Base-by-base conservation (phyloP, 305 asterid species). In the Solanum hybrid region DNA sequence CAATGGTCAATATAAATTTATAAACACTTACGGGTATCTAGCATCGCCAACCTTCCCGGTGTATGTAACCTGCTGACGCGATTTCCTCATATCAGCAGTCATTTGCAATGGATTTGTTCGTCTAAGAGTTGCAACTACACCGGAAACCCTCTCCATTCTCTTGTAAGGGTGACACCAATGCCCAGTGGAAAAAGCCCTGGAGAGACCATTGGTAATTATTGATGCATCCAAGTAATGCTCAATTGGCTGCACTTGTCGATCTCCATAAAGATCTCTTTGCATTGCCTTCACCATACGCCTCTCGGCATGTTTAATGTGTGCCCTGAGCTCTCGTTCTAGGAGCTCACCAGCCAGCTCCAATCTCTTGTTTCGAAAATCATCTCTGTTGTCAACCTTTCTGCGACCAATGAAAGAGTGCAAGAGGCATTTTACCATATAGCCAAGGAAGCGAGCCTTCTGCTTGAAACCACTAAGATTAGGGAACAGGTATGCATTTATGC, bases 31-130 rank as follows among this genome's bases (percentile, higher is more conserved):
- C 98, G 98, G 98, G 92, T 97, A 96, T 96, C 99, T 91, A 56
- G 99, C 99, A 93, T 96, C 99, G 14, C 99, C 99, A 91, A 92
- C 99, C 91, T 94, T 96, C 91, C 99, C 99, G 0, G 97, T 94
- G 91, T 96, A 96, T 14, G 96, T 86, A 66, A 96, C 98, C 88
- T 97, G 98, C 93, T 95, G 98, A 81, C 98, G 96, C 6, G 96
- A 93, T 93, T 94, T 97, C 95, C 99, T 95, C 99, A 97, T 95
- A 90, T 96, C 99, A 89, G 97, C 91, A n/a, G 92, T 93, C 60
- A 95, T 94, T 92, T 97, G 99, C 94, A 96, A 89, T 3, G 99
- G 98, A 93, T 97, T 97, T 84, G 98, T 96, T 75, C 98, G 94
- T 91, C 99, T 92, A 5, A 97, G 92, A 66, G 94, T 95, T 89